phyloP scores from a whole-genome alignment of 2,329 filamentous ascomycete genomes.

The Cyanodermella asteris region DNA sequence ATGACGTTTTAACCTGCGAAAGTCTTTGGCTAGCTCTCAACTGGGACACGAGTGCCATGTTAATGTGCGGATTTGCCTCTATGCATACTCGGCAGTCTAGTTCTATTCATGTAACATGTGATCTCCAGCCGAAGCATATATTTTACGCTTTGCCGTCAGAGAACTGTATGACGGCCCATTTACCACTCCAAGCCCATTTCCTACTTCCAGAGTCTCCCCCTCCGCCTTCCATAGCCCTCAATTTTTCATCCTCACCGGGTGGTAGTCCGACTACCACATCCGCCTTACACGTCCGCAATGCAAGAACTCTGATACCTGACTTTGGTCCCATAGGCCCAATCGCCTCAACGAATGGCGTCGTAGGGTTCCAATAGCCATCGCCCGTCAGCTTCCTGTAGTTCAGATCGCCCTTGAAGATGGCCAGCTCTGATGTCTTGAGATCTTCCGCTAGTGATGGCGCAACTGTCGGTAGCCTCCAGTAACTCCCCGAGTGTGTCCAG shows the following conservation, averaged over 20 bases:
- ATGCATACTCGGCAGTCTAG: too few species aligned
- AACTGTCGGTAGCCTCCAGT: slow-evolving; percentile 59
- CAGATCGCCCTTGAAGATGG: slow-evolving; percentile 91
- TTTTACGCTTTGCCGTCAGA: slow-evolving; percentile 38
- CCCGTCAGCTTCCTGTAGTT: slow-evolving; percentile 88
- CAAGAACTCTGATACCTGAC: slow-evolving; percentile 65
- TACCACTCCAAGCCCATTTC: slow-evolving; percentile 88
- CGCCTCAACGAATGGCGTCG: slow-evolving; percentile 65
- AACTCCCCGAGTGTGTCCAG: slow-evolving; percentile 77
- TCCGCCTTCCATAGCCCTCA: slow-evolving; percentile 44
- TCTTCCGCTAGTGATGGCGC: slow-evolving; percentile 52
- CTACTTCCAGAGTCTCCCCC: slow-evolving; percentile 48
- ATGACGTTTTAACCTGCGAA: too few species aligned
- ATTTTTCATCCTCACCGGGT: slow-evolving; percentile 59
- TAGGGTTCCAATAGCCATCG: slow-evolving; percentile 73
- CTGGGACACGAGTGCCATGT: too few species aligned
- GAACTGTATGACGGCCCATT: slow-evolving; percentile 88
- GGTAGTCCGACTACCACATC: slow-evolving; percentile 80
- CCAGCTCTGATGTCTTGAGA: slow-evolving; percentile 60
- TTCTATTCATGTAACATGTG: too few species aligned
- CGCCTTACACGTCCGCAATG: slow-evolving; percentile 85
- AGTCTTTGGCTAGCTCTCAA: too few species aligned
- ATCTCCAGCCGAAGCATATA: not conserved
- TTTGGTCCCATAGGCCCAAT: slow-evolving; percentile 66
- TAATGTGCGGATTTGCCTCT: too few species aligned